Evolutionary conservation across 768 basidiomycete genomes (phyloP).

Genomic region (Chalciporus pseudorubinellus): DNA sequence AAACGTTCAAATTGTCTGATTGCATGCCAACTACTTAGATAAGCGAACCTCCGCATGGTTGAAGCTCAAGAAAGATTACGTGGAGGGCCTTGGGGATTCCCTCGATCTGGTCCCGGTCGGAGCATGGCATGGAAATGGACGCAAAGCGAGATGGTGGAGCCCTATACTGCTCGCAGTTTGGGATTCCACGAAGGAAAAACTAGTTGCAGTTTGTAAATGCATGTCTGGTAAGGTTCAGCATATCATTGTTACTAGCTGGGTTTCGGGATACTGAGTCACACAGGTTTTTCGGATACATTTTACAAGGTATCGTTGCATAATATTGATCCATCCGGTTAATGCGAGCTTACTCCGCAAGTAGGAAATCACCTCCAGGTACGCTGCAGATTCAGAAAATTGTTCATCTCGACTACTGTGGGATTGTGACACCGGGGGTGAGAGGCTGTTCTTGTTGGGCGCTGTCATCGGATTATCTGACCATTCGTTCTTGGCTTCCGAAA

Average conservation of each 20-base stretch:
- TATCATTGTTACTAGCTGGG: neutral
- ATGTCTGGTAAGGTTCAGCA: slow-evolving; percentile 62
- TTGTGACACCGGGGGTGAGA: slow-evolving; percentile 63
- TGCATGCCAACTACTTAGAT: slow-evolving; percentile 41
- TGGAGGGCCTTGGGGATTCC: slow-evolving; percentile 73
- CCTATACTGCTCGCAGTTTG: slow-evolving; percentile 80
- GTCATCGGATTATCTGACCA: neutral
- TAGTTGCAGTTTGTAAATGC: slow-evolving; percentile 86
- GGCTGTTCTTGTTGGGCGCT: slow-evolving; percentile 2
- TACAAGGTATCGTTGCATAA: slow-evolving; percentile 53
- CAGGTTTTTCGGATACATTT: slow-evolving; percentile 82
- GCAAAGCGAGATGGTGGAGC: slow-evolving; percentile 91
- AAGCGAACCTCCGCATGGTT: slow-evolving; percentile 86
- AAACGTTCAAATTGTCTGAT: neutral
- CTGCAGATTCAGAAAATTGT: slow-evolving; percentile 52
- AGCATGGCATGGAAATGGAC: slow-evolving; percentile 88
- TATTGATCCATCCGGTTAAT: slow-evolving; percentile 1
- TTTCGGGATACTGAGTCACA: slow-evolving; percentile 3
- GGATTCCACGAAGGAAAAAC: slow-evolving; percentile 57
- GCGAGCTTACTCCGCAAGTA: slow-evolving; percentile 33
- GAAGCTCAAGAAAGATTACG: slow-evolving; percentile 92
- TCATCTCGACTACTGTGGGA: slow-evolving; percentile 54
- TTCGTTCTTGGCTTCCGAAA: neutral
- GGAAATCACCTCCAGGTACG: slow-evolving; percentile 64
- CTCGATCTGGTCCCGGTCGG: slow-evolving; percentile 71